phyloP scores from a whole-genome alignment of 495 filamentous ascomycete species.

The Penicillium simplicissimum region DNA sequence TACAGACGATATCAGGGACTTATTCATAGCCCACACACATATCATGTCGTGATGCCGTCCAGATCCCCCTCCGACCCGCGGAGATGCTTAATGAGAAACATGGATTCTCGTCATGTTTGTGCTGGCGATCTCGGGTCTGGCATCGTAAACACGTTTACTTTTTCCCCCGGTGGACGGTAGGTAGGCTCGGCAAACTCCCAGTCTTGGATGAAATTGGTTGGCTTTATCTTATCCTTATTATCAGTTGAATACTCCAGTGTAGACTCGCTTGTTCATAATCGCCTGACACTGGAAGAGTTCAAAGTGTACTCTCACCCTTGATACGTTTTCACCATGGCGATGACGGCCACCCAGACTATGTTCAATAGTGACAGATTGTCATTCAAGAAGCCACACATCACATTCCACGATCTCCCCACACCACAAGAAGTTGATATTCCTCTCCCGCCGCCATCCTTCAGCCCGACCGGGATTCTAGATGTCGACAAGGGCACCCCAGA shows the following conservation, averaged over 20 bases:
- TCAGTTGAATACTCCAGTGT: not conserved
- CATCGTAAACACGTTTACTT: not conserved
- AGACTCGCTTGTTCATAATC: not conserved
- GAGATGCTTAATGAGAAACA: not conserved
- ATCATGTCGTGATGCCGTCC: not conserved
- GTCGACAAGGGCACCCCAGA: constrained; percentile 85
- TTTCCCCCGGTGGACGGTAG: not conserved
- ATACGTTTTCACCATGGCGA: constrained; percentile 27
- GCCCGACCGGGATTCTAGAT: constrained; percentile 64
- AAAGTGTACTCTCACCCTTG: not conserved
- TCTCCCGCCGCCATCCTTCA: constrained; percentile 68
- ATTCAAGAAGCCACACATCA: constrained; percentile 31
- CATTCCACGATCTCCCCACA: constrained; percentile 29
- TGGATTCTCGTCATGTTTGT: not conserved
- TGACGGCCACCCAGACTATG: constrained; percentile 30
- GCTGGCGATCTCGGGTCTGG: not conserved
- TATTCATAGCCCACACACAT: not conserved
- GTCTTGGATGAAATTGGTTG: not conserved
- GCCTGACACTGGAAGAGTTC: not conserved
- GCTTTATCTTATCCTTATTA: not conserved
- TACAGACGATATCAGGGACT: not conserved
- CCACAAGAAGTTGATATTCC: constrained; percentile 52
- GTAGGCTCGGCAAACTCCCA: not conserved
- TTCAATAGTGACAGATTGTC: constrained; percentile 15
- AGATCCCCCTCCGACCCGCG: not conserved